Evolutionary conservation across 176 grass and related monocot genomes (phyloP).

Genomic region (Triticum monococcum): DNA sequence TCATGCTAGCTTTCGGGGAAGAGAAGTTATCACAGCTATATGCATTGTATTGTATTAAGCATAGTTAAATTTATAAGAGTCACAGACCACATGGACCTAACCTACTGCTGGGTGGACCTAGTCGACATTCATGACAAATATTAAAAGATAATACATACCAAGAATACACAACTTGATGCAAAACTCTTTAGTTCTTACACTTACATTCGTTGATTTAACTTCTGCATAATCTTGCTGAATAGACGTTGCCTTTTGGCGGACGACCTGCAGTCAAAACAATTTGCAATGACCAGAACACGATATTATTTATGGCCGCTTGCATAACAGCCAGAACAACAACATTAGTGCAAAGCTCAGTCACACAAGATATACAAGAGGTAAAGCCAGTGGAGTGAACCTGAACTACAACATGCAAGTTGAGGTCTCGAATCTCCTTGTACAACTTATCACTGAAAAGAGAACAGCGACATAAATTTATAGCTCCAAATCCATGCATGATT

Average conservation of each 20-base stretch:
- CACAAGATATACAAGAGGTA: conserved; percentile 5
- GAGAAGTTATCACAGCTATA: background rate
- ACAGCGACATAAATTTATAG: background rate
- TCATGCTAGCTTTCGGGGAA: background rate
- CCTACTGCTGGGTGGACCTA: background rate
- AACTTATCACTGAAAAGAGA: conserved; percentile 84
- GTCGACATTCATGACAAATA: background rate
- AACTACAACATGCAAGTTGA: conserved; percentile 98
- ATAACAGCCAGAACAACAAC: conserved; percentile 1
- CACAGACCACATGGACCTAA: background rate
- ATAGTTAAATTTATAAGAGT: background rate
- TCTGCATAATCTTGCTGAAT: conserved; percentile 95
- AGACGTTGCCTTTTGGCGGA: conserved; percentile 95
- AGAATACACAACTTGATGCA: background rate
- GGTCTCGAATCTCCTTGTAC: conserved; percentile 95
- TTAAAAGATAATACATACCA: background rate
- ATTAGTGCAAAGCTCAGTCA: background rate
- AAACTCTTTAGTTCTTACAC: conserved; percentile 30
- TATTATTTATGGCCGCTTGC: conserved; percentile 1
- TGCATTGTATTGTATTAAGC: background rate
- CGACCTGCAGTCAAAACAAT: conserved; percentile 62
- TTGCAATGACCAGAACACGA: conserved; percentile 2
- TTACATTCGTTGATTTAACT: conserved; percentile 87
- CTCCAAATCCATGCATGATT: conserved; percentile 5
- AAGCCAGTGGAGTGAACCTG: conserved; percentile 48